These are phyloP conservation scores for Penicillium brevicompactum DNA, from an alignment of 2,329 filamentous ascomycete species.

Conservation along the genomic window DNA sequence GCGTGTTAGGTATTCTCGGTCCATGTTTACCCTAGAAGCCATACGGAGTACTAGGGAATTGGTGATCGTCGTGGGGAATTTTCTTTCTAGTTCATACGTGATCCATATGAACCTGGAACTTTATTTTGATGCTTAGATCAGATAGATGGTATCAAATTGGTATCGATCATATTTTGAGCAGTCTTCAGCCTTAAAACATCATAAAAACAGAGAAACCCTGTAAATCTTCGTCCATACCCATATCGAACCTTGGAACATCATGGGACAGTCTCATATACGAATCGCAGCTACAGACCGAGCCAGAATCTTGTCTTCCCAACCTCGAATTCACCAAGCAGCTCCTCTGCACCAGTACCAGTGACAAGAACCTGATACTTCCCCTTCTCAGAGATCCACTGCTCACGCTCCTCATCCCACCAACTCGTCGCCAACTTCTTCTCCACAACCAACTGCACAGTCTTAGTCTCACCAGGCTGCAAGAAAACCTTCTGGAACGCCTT, in stretches of 20 bases:
- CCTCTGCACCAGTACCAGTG: slow-evolving; percentile 56
- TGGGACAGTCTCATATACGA: neutral
- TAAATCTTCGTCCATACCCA: neutral
- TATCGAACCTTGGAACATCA: no score
- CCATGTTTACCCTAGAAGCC: no score
- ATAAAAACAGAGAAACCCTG: neutral
- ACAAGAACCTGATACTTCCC: slow-evolving; percentile 67
- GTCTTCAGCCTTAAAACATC: neutral
- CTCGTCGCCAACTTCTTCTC: slow-evolving; percentile 66
- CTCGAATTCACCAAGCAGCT: slow-evolving; percentile 56
- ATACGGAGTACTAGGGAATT: no score
- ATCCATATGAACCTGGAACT: no score
- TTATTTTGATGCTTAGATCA: no score
- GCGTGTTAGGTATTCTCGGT: no score
- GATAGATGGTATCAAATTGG: no score
- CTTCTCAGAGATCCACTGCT: slow-evolving; percentile 67
- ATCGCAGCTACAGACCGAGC: slow-evolving; percentile 58
- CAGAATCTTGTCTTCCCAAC: slow-evolving; percentile 67
- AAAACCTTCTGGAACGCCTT: slow-evolving; percentile 68
- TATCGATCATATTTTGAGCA: no score
- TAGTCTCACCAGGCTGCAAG: slow-evolving; percentile 61
- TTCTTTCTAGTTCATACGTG: no score
- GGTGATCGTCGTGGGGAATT: no score
- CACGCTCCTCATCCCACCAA: slow-evolving; percentile 70
- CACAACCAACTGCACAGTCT: slow-evolving; percentile 58